A percentile compares a stretch with the other conserved stretches of the same genome.
phyloP scores from a whole-genome alignment of 257 asterid genomes.

The Solanum etuberosum region DNA sequence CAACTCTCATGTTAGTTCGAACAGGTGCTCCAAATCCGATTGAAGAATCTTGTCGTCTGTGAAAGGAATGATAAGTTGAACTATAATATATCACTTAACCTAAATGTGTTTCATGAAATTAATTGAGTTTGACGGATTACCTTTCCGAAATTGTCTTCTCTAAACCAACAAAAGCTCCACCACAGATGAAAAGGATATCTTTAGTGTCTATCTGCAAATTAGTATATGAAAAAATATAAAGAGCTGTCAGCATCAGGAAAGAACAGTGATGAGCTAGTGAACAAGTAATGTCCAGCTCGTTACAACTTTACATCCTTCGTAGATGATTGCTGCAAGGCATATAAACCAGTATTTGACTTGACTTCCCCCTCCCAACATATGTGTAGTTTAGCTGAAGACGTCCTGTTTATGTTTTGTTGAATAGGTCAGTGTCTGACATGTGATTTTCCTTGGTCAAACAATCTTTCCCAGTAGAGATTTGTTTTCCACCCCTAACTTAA shows the following conservation, averaged over 20 bases:
- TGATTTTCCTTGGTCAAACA: not conserved
- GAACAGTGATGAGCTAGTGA: not conserved
- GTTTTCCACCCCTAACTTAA: not conserved
- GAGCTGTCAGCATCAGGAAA: not conserved
- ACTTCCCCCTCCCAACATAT: not conserved
- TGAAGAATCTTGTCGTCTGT: constrained; percentile 79
- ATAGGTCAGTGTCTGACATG: not conserved
- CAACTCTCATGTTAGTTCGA: constrained; percentile 61
- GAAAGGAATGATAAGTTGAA: constrained; percentile 9
- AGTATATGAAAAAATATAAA: not conserved
- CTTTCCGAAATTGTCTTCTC: constrained; percentile 91
- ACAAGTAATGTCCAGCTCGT: not conserved
- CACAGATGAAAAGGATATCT: constrained; percentile 76
- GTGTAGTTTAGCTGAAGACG: not conserved
- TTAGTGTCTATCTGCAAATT: constrained; percentile 67
- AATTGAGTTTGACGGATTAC: constrained; percentile 20
- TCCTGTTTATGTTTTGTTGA: not conserved
- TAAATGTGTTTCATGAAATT: not conserved
- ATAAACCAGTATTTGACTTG: not conserved
- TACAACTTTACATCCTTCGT: not conserved
- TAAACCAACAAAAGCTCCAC: constrained; percentile 88
- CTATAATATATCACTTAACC: not conserved
- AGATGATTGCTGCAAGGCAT: not conserved
- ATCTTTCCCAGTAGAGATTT: not conserved
- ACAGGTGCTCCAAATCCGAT: constrained; percentile 94